Evolutionary conservation across 106 monocot genomes (phyloP).

Genomic region (Ottelia alismoides): DNA sequence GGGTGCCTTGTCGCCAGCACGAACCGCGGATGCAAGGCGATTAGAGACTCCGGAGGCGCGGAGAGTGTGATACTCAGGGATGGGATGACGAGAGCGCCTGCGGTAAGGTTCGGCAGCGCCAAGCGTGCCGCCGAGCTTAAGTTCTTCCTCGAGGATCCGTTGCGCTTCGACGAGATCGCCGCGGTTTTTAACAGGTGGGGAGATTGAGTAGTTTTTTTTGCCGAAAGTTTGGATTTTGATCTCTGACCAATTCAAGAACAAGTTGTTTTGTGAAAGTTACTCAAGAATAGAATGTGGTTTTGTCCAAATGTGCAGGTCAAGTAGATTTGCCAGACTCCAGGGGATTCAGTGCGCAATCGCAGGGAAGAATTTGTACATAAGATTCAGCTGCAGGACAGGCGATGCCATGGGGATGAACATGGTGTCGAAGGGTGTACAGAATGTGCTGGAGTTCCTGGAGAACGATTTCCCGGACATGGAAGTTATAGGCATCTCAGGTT

Average conservation of each 20-base stretch:
- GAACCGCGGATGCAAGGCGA: slow-evolving; percentile 63
- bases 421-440: no score
- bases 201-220: no score
- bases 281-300: no score
- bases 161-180: slow-evolving; percentile 39
- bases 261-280: no score
- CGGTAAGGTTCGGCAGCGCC: slow-evolving; percentile 39
- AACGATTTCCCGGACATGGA: slow-evolving; percentile 68
- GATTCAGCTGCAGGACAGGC: slow-evolving; percentile 60
- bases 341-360: slow-evolving; percentile 43
- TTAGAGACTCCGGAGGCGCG: slow-evolving; percentile 47
- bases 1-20: slow-evolving; percentile 78
- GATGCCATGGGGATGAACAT: slow-evolving; percentile 93
- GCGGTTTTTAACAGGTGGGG: slow-evolving; percentile 54
- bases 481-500: no score
- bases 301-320: no score
- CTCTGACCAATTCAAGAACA: no score
- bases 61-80: slow-evolving; percentile 37
- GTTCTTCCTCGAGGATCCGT: slow-evolving; percentile 46
- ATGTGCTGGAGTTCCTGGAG: slow-evolving; percentile 54
- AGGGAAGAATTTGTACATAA: no score
- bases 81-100: slow-evolving; percentile 64
- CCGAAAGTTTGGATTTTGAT: no score
- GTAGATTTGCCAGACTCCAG: slow-evolving; percentile 57
- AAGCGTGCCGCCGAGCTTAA: slow-evolving; percentile 48